Evolutionary conservation across 177 flowering plant species (phyloP).

Genomic region (Tripterygium wilfordii): DNA sequence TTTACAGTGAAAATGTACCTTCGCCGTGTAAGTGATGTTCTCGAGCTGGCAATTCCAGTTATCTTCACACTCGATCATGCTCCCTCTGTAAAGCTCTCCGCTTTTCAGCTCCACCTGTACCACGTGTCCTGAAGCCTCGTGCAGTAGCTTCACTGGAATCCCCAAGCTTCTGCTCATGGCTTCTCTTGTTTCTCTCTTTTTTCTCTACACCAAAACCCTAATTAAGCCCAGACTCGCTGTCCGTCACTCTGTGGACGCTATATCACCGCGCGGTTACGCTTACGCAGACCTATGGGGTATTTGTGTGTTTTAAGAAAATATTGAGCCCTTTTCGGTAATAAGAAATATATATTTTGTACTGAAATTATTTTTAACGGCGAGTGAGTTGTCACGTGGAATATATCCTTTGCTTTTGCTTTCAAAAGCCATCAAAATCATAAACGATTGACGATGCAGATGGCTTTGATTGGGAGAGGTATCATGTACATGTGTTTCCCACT

Average conservation of each 20-base stretch:
- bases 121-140: constrained; percentile 90
- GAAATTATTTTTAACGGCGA: constrained; percentile 3
- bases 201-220: constrained; percentile 19
- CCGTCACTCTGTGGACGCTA: too few species aligned
- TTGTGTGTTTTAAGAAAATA: not conserved
- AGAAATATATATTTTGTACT: too few species aligned
- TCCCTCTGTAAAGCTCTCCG: constrained; percentile 94
- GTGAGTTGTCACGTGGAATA: constrained; percentile 6
- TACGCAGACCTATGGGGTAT: not conserved
- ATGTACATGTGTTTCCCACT: not conserved
- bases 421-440: not conserved
- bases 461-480: not conserved
- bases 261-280: not conserved
- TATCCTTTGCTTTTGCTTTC: constrained; percentile 6
- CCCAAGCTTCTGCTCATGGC: constrained; percentile 94
- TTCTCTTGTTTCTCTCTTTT: constrained; percentile 2
- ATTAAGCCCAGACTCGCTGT: constrained; percentile 1
- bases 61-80: constrained; percentile 95
- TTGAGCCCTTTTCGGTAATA: too few species aligned
- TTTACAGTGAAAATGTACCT: too few species aligned
- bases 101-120: constrained; percentile 95
- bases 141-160: constrained; percentile 95
- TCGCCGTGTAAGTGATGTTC: constrained; percentile 65
- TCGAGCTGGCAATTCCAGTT: constrained; percentile 87
- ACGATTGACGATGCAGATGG: constrained; percentile 1